Evolutionary conservation across 1,139 yeast genomes (phyloP).

Genomic region (Scheffersomyces quercinus): DNA sequence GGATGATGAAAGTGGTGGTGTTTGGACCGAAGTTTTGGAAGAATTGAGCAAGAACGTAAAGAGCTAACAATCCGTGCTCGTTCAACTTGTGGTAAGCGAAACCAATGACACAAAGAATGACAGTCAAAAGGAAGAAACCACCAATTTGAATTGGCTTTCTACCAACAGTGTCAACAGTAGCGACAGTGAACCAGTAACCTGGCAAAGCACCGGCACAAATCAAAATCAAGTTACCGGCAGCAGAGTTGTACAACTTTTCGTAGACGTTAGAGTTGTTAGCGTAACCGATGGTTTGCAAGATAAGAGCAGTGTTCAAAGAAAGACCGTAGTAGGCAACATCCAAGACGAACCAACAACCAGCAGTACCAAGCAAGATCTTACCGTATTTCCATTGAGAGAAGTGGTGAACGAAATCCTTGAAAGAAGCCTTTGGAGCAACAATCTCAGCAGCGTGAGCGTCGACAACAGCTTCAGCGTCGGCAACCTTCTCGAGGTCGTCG

Average conservation of each 20-base stretch:
- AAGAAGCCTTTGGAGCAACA: conserved; percentile 60
- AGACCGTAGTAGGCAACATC: conserved; percentile 96
- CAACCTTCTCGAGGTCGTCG: conserved; percentile 58
- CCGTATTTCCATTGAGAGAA: conserved; percentile 89
- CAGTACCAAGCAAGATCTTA: conserved; percentile 86
- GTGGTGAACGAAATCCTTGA: conserved; percentile 62
- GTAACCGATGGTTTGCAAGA: conserved; percentile 83
- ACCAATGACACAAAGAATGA: conserved; percentile 71
- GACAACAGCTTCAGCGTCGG: conserved; percentile 53
- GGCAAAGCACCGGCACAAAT: conserved; percentile 92
- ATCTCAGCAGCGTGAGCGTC: conserved; percentile 47
- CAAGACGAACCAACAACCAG: conserved; percentile 94
- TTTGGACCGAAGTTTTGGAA: conserved; percentile 95
- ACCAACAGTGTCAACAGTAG: conserved; percentile 75
- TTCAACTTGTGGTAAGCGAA: conserved; percentile 71
- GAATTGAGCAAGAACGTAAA: conserved; percentile 77
- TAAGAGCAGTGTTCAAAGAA: conserved; percentile 75
- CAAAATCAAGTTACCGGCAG: conserved; percentile 87
- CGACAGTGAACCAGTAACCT: conserved; percentile 83
- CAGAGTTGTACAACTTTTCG: conserved; percentile 65
- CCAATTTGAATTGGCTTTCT: conserved; percentile 77
- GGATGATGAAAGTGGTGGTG: conserved; percentile 91
- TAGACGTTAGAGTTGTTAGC: conserved; percentile 58
- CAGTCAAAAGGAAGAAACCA: conserved; percentile 72
- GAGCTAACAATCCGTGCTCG: conserved; percentile 66